These are phyloP conservation scores for Talaromyces amestolkiae DNA, from an alignment of 2,329 filamentous ascomycete species.

Conservation along the genomic window DNA sequence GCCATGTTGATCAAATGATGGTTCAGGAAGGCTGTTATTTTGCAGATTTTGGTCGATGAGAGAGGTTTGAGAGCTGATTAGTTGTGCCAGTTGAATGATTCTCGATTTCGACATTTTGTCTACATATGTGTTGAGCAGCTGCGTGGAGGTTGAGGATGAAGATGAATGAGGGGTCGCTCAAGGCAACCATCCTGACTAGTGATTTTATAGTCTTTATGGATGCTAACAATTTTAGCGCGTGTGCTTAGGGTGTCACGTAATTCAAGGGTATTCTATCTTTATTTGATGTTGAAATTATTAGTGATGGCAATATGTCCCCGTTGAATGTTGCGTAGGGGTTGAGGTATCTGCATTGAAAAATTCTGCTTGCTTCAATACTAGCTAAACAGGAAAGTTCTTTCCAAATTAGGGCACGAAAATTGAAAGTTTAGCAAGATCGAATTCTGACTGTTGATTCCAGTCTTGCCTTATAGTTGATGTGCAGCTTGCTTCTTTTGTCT, in stretches of 20 bases:
- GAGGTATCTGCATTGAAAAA: too few relatives aligned
- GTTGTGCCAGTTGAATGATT: conserved; percentile 17
- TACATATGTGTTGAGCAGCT: background rate
- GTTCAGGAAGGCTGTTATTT: conserved; percentile 12
- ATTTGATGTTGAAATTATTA: too few relatives aligned
- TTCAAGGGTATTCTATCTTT: background rate
- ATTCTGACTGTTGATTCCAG: too few relatives aligned
- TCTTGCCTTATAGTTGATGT: too few relatives aligned
- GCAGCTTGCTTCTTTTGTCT: too few relatives aligned
- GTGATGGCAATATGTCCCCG: too few relatives aligned
- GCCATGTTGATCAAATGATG: conserved; percentile 15
- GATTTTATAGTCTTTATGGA: background rate
- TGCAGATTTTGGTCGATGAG: conserved; percentile 15
- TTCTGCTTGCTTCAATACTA: too few relatives aligned
- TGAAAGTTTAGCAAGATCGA: too few relatives aligned
- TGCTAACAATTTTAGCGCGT: background rate
- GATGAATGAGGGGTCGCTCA: conserved; percentile 1
- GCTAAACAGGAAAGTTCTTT: too few relatives aligned
- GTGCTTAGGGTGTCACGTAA: background rate
- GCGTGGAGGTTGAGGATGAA: background rate
- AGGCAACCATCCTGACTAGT: background rate
- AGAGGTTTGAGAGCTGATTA: conserved; percentile 16
- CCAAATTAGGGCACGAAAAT: too few relatives aligned
- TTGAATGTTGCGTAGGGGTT: too few relatives aligned
- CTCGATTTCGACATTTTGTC: conserved; percentile 16